phyloP scores from a whole-genome alignment of 805 yeast species.

The Clavispora vitiphila region DNA sequence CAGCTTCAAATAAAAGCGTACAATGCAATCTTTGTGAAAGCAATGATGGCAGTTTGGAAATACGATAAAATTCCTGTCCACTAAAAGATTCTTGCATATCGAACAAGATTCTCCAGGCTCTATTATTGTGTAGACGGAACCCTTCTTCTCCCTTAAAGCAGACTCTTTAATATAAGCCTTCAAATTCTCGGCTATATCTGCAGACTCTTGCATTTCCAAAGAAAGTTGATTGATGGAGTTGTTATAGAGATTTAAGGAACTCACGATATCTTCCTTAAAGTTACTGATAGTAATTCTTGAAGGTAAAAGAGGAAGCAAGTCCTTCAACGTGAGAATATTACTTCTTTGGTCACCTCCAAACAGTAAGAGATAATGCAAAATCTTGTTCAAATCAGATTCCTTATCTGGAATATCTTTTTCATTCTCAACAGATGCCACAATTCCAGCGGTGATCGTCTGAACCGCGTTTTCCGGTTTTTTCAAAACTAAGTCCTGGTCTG shows the following conservation, averaged over 20 bases:
- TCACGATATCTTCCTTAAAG: conserved; percentile 77
- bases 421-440: not conserved
- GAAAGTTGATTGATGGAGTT: conserved; percentile 59
- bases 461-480: not conserved
- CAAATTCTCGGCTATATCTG: conserved; percentile 54
- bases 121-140: conserved; percentile 55
- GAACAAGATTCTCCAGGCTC: conserved; percentile 84
- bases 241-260: conserved; percentile 72
- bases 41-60: conserved; percentile 86
- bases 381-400: conserved; percentile 17
- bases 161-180: conserved; percentile 52
- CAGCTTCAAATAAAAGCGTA: conserved; percentile 52
- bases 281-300: conserved; percentile 77
- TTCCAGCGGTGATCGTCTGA: not conserved
- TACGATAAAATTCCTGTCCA: conserved; percentile 66
- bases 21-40: conserved; percentile 85
- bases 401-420: not conserved
- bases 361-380: conserved; percentile 27
- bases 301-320: conserved; percentile 78
- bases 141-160: conserved; percentile 21
- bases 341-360: conserved; percentile 18
- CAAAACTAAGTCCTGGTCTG: not conserved
- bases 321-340: conserved; percentile 60
- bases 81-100: conserved; percentile 62
- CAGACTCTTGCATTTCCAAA: conserved; percentile 70